A percentile compares a stretch with the other conserved stretches of the same genome.
phyloP scores from a whole-genome alignment of 2,329 filamentous ascomycete species.

The Fusarium haematococcum region DNA sequence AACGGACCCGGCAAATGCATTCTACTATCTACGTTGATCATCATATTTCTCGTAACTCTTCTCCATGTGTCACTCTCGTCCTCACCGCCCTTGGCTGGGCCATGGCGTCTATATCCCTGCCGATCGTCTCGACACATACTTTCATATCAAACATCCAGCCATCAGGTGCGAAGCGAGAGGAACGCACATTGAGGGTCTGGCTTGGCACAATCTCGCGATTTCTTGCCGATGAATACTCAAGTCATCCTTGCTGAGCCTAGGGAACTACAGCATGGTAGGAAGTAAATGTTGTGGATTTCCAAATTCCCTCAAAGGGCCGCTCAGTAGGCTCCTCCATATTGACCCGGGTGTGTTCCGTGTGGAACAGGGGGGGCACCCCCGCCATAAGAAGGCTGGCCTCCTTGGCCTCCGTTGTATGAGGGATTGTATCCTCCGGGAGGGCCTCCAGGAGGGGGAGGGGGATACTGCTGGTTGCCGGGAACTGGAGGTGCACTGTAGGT shows the following conservation, averaged over 20 bases:
- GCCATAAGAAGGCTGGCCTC: conserved; percentile 46
- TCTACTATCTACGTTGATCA: conserved; percentile 48
- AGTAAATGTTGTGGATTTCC: conserved; percentile 10
- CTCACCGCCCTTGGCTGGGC: conserved; percentile 26
- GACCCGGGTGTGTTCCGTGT: conserved; percentile 49
- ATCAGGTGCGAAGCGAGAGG: conserved; percentile 19
- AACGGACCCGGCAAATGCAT: conserved; percentile 37
- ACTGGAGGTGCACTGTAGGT: conserved; percentile 38
- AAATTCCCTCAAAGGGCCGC: not conserved
- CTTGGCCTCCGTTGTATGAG: conserved; percentile 44
- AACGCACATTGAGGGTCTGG: conserved; percentile 22
- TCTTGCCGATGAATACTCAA: conserved; percentile 14
- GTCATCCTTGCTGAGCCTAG: conserved; percentile 9
- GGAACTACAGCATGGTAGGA: not conserved
- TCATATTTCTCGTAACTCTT: conserved; percentile 35
- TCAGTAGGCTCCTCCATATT: conserved; percentile 44
- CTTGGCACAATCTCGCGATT: conserved; percentile 25
- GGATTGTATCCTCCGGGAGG: conserved; percentile 45
- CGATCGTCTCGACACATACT: conserved; percentile 15
- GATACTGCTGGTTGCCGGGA: conserved; percentile 36
- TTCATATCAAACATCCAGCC: conserved; percentile 22
- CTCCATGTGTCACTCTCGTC: conserved; percentile 28
- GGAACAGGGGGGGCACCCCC: conserved; percentile 44
- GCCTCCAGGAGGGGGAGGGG: conserved; percentile 39
- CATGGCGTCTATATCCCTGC: conserved; percentile 28